Conservation (phyloP, 352 stramenopile species). For the Pythium folliculosum region DNA sequence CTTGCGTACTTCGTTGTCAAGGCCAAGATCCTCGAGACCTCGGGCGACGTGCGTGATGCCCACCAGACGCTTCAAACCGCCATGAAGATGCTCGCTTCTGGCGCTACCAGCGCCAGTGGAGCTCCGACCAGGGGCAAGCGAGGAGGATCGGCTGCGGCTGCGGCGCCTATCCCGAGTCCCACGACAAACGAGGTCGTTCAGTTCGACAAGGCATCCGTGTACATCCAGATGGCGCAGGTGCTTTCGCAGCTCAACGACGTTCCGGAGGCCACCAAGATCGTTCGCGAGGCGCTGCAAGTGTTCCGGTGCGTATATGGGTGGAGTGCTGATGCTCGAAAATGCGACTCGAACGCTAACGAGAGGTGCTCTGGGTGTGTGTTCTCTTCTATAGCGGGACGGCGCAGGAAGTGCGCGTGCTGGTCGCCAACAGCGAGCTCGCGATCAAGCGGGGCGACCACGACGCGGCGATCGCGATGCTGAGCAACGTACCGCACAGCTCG, state of each 20-base stretch:
- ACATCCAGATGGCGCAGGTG: constrained; percentile 85
- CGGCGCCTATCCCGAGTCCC: background rate
- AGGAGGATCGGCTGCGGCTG: background rate
- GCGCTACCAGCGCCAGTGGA: background rate
- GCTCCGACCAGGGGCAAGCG: constrained; percentile 21
- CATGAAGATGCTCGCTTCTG: constrained; percentile 56
- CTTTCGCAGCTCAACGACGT: constrained; percentile 81
- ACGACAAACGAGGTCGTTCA: constrained; percentile 43
- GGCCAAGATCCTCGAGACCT: constrained; percentile 76
- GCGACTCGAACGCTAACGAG: too few relatives aligned
- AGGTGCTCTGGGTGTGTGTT: too few relatives aligned
- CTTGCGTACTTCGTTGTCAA: constrained; percentile 90
- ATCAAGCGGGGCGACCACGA: constrained; percentile 92
- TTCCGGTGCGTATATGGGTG: constrained; percentile 43
- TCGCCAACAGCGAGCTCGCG: constrained; percentile 90
- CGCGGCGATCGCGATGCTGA: constrained; percentile 88
- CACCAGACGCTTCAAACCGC: constrained; percentile 75
- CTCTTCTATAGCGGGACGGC: constrained; percentile 46
- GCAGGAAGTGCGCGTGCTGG: constrained; percentile 90
- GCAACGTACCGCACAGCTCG: constrained; percentile 74
- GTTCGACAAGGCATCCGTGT: constrained; percentile 87
- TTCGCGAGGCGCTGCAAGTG: constrained; percentile 69
- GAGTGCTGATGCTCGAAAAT: background rate
- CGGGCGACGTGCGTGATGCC: constrained; percentile 79
- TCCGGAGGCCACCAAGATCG: constrained; percentile 58